Percentiles rank a stretch among this genome's conserved stretches.
These are phyloP conservation scores for Botrytis byssoidea DNA, from an alignment of 2,329 filamentous ascomycete species.

Conservation along the genomic window DNA sequence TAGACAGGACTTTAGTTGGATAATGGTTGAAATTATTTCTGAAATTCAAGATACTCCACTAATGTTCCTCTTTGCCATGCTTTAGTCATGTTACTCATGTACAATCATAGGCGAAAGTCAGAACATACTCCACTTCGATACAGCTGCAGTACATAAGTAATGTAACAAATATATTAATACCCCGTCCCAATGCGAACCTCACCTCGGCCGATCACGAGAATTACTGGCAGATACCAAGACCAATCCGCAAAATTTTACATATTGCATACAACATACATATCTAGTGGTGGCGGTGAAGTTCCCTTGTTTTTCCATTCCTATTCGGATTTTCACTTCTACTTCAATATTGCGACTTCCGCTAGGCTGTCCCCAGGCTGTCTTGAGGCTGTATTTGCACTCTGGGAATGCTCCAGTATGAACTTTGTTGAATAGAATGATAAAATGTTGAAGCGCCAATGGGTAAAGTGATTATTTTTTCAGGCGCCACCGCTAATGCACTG, in stretches of 20 bases:
- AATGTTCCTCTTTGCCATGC: background rate
- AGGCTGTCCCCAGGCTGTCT: background rate
- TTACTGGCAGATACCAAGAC: conserved; percentile 16
- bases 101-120: background rate
- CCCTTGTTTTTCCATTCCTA: background rate
- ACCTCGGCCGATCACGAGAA: conserved; percentile 9
- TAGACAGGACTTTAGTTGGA: background rate
- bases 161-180: conserved; percentile 12
- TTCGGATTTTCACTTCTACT: background rate
- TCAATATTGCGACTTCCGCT: background rate
- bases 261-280: conserved; percentile 3
- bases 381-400: background rate
- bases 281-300: conserved; percentile 16
- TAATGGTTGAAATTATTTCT: background rate
- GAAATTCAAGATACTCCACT: background rate
- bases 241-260: background rate
- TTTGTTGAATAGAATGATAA: background rate
- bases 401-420: background rate
- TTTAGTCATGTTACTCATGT: background rate
- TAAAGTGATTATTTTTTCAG: background rate
- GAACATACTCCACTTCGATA: conserved; percentile 1
- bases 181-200: conserved; percentile 5
- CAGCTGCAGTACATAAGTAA: conserved; percentile 2
- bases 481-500: background rate
- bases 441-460: conserved; percentile 1